These are phyloP conservation scores for Prunus persica DNA, from an alignment of 306 rosid genomes.

Conservation along the genomic window DNA sequence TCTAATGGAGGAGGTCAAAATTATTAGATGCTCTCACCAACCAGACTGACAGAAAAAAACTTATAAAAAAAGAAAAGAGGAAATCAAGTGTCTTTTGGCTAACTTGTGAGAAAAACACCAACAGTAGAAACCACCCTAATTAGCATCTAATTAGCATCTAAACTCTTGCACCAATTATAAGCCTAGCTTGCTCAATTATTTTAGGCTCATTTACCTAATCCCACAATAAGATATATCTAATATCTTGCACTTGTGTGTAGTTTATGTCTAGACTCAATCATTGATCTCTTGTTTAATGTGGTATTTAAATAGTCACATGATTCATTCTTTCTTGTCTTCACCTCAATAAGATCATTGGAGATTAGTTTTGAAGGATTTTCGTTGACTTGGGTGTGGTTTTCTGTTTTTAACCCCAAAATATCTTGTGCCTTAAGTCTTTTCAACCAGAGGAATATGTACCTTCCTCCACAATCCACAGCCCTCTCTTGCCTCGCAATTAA, in stretches of 20 bases:
- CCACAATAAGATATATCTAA: neutral
- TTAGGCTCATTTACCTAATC: constrained; percentile 35
- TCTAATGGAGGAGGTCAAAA: neutral
- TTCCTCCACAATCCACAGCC: neutral
- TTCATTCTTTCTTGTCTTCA: constrained; percentile 17
- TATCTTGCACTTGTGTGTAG: constrained; percentile 18
- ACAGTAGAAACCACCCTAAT: neutral
- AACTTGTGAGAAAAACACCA: constrained; percentile 23
- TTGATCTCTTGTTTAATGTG: constrained; percentile 14
- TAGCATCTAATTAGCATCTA: constrained; percentile 8
- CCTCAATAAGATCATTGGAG: neutral
- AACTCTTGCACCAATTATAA: constrained; percentile 25
- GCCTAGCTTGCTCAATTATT: constrained; percentile 13
- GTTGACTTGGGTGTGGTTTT: too few relatives aligned
- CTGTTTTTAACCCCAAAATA: too few relatives aligned
- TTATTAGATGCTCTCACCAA: constrained; percentile 32
- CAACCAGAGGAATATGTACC: neutral
- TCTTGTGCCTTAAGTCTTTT: too few relatives aligned
- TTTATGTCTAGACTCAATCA: constrained; percentile 23
- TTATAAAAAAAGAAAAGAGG: neutral
- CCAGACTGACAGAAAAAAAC: constrained; percentile 36
- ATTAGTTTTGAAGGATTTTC: neutral
- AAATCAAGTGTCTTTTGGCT: constrained; percentile 26
- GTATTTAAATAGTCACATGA: constrained; percentile 12
- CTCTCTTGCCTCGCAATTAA: neutral